Evolutionary conservation across 352 stramenopile genomes (phyloP), one percentile per base, ranked within the genome.

Genomic region (Aphanomyces cochlioides): DNA sequence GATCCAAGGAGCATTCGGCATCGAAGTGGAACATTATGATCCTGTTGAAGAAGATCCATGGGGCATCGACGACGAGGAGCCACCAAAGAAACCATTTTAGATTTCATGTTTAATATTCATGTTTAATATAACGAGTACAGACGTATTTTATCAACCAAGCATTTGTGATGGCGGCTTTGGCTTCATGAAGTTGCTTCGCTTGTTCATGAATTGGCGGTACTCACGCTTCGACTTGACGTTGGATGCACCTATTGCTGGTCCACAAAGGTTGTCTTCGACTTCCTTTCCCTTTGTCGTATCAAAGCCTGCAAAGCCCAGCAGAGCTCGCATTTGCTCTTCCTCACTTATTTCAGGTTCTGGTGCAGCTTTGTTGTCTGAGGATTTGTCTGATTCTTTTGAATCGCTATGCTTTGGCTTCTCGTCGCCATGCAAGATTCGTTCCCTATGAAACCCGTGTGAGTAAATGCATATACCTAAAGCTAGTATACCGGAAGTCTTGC

Each of bases 191-290:
- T 34, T 58, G 50, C 50, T 58, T 21, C 96, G 95, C 63, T 96
- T 87, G 80, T 98, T 98, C 95, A 98, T 99, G 78, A 98, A 98
- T 78, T 99, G 95, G 34, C 96, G 81, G 82, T 98, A 98, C 75
- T 98, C 94, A 47, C 94, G 81, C 72, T 96, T 96, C 66, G 87
- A 96, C 70, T 97, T 95, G 56, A 95, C 96, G 47, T 85, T 80
- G 8, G 84, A 79, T 5, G 82, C 89, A 10, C 96, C 96, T 38
- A 78, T 74, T 1, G 94, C 95, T 0, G 90, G 83, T 19, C 83
- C 81, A 0, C 74, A 79, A 45, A 89, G 66, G 80, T 99, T 99
- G 76, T 98, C 94, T 10, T 93, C 82, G n/a, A 99, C 92, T 2
- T 73, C 64, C 66, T 96, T 90, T 67, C 90, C 93, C 74, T 98